Percentiles rank a stretch among this genome's conserved stretches.
Conservation (phyloP, 805 yeast species). For the Groenewaldozyma salmanticensis region DNA sequence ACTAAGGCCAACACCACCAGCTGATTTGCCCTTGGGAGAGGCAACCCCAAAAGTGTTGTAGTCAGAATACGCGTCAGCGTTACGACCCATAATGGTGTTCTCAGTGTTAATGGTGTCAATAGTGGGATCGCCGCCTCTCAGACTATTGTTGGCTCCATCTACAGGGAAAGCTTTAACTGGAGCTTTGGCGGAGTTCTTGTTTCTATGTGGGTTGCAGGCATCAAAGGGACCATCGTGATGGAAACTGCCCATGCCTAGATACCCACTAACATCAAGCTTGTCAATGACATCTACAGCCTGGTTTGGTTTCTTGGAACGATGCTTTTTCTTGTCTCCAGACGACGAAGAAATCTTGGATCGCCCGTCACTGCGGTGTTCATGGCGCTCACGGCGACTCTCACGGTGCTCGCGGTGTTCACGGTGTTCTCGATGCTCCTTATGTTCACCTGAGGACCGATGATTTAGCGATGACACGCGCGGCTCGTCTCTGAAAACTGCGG, state of each 20-base stretch:
- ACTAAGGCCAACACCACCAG: background rate
- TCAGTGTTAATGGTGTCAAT: slow-evolving; percentile 34
- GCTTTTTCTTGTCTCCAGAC: slow-evolving; percentile 1
- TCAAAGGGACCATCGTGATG: slow-evolving; percentile 99
- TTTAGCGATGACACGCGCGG: too few species aligned
- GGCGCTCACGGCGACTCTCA: slow-evolving; percentile 17
- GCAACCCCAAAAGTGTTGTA: slow-evolving; percentile 17
- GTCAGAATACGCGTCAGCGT: slow-evolving; percentile 38
- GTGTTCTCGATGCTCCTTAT: slow-evolving; percentile 3
- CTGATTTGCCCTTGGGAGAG: slow-evolving; percentile 6
- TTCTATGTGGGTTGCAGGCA: slow-evolving; percentile 95
- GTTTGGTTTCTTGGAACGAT: slow-evolving; percentile 1
- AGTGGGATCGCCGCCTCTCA: slow-evolving; percentile 54
- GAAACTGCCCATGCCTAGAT: slow-evolving; percentile 86
- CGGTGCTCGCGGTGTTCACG: slow-evolving; percentile 2
- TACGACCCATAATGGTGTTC: slow-evolving; percentile 69
- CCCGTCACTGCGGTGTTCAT: slow-evolving; percentile 16
- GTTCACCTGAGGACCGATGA: background rate
- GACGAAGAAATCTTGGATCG: slow-evolving; percentile 9
- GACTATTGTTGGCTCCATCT: slow-evolving; percentile 87
- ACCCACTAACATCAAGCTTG: slow-evolving; percentile 89
- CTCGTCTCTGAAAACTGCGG: background rate
- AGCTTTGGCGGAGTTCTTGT: slow-evolving; percentile 57
- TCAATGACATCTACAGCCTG: slow-evolving; percentile 84
- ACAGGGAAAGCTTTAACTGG: slow-evolving; percentile 94